Base-by-base conservation (phyloP, 2,329 filamentous ascomycete genomes). In the Cadophora gregata region DNA sequence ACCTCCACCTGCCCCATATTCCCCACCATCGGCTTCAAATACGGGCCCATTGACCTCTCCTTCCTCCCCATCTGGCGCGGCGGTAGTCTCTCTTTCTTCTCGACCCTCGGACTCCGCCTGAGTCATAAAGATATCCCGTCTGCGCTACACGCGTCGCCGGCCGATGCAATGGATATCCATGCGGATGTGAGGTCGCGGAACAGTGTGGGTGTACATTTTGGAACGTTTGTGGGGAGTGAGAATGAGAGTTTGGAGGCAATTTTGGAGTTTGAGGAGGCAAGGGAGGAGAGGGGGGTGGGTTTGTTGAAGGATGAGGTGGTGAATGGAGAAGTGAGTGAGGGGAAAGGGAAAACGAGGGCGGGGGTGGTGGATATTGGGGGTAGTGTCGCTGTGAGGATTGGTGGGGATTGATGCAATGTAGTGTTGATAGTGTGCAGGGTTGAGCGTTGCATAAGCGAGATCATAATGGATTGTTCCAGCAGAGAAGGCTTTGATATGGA, bases 11-110 rank as follows among this genome's bases (percentile, higher is more conserved):
- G 92, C 76, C 93, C 93, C 7, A 91, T 93, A 61, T 97, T 97
- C 81, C 85, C 86, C 69, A 85, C 96, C 77, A 93, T 97, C 68
- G 94, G 94, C 68, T 79, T 87, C n/a, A 84, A 88, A 63, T 85
- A 92, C 38, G 94, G 94, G 0, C 92, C 92, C 0, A 96, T 97
- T 73, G 93, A 97, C 76, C 85, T 97, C 8, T 93, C 93, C 0
- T 81, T 97, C 64, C 93, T 97, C 69, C 94, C 94, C 51, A 97
- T 97, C 71, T 94, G 94, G 72, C 59, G 72, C 61, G 72, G 72
- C 4, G 72, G 72, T 6, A 71, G 59, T 24, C 62, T 73, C 9
- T 64, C 68, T 12, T 71, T 73, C 42, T 59, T 73, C 10, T 72
- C 70, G 5, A 50, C 59, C 33, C n/a, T 71, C 36, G 72, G 72